These are phyloP conservation scores for Barbatosphaeria neglecta DNA, from an alignment of 495 filamentous ascomycete species.

Conservation along the genomic window DNA sequence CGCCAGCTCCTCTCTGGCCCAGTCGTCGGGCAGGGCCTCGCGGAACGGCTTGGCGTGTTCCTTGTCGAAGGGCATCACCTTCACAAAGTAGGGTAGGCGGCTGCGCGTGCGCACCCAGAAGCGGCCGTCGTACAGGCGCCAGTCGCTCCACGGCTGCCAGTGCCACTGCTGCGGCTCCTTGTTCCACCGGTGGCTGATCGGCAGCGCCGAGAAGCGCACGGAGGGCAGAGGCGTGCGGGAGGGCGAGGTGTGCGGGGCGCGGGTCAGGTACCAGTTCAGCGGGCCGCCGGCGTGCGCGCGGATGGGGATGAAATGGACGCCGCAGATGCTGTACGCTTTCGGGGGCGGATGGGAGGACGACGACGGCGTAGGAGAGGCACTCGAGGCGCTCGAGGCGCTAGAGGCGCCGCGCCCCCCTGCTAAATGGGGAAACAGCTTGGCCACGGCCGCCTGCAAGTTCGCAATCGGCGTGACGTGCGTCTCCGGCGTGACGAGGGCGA, in stretches of 20 bases:
- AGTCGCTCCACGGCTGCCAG: conserved; percentile 18
- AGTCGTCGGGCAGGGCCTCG: conserved; percentile 15
- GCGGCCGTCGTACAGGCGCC: conserved; percentile 64
- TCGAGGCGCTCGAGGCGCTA: no score
- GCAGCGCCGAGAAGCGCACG: conserved; percentile 5
- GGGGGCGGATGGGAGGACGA: no score
- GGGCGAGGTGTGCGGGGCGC: conserved; percentile 23
- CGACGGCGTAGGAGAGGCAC: no score
- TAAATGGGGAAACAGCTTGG: conserved; percentile 24
- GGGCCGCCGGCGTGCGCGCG: conserved; percentile 1
- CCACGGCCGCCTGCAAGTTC: conserved; percentile 22
- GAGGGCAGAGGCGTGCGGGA: conserved; percentile 8
- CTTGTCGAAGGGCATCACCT: conserved; percentile 38
- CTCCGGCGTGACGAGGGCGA: conserved; percentile 28
- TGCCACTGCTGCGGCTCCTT: conserved; percentile 2
- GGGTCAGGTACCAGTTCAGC: conserved; percentile 26
- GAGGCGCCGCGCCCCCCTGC: no score
- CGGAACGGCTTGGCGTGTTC: conserved; percentile 37
- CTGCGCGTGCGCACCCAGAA: conserved; percentile 63
- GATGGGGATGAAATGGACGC: conserved; percentile 43
- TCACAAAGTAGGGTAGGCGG: conserved; percentile 20
- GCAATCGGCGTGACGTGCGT: conserved; percentile 13
- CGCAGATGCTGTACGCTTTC: conserved; percentile 41
- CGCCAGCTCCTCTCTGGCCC: conserved; percentile 12
- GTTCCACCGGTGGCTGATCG: conserved; percentile 1